phyloP scores from a whole-genome alignment of 148 eudicot species.

The Polygonum maritimum region DNA sequence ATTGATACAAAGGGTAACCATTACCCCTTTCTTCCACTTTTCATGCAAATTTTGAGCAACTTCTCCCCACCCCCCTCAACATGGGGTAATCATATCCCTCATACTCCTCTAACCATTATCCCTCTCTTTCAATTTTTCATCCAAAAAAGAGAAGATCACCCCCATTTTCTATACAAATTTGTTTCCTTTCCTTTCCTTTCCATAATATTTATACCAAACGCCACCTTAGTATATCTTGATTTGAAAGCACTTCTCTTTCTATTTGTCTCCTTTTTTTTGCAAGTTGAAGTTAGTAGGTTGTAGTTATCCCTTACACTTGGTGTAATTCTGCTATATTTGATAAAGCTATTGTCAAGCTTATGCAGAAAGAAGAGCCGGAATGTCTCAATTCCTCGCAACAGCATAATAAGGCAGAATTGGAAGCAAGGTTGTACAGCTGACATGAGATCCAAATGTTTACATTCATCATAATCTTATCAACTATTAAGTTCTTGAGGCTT shows the following conservation, averaged over 20 bases:
- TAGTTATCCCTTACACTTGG: no score
- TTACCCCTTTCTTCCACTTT: no score
- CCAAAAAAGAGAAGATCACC: no score
- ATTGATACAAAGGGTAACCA: no score
- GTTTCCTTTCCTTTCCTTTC: no score
- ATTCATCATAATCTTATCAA: not conserved
- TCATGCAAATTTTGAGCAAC: no score
- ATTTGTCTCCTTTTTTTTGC: not conserved
- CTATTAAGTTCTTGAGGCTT: not conserved
- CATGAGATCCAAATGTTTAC: not conserved
- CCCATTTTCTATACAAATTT: no score
- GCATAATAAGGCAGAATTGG: not conserved
- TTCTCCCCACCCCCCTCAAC: no score
- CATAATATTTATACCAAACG: no score
- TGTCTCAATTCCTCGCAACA: not conserved
- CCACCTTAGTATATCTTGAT: not conserved
- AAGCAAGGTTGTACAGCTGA: constrained; percentile 11
- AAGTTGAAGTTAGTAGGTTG: not conserved
- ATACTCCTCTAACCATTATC: no score
- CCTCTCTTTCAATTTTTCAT: no score
- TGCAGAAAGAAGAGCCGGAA: constrained; percentile 10
- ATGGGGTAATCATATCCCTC: no score
- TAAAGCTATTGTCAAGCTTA: not conserved
- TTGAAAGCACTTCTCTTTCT: not conserved
- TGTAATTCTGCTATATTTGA: not conserved